Evolutionary conservation across 345 rosid species (phyloP).

Genomic region (Anacardium occidentale): DNA sequence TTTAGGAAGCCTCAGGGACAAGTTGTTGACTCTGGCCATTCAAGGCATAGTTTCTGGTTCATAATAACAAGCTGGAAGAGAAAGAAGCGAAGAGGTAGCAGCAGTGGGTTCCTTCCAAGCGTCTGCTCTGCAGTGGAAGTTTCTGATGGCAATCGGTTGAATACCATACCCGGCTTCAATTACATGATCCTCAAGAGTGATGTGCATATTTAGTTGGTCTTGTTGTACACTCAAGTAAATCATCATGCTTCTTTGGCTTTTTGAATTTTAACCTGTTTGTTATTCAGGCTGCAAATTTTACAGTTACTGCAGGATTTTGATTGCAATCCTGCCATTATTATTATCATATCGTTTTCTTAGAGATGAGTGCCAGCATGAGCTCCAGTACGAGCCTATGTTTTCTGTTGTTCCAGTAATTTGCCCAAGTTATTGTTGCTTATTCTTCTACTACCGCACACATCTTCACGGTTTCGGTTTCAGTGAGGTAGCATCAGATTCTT

Average conservation of each 20-base stretch:
- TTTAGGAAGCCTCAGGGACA: constrained; percentile 29
- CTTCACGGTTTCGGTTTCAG: not conserved
- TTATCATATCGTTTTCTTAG: constrained; percentile 4
- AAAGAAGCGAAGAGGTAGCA: constrained; percentile 50
- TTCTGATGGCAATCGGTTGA: constrained; percentile 31
- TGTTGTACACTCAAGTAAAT: not conserved
- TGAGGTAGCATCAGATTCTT: not conserved
- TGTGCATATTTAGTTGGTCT: constrained; percentile 20
- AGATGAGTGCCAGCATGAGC: not conserved
- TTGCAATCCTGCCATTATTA: not conserved
- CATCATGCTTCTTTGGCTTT: not conserved
- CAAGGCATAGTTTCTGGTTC: constrained; percentile 56
- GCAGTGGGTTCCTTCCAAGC: constrained; percentile 40
- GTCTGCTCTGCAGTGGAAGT: constrained; percentile 57
- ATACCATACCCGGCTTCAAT: constrained; percentile 42
- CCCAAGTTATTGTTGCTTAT: not conserved
- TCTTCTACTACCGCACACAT: not conserved
- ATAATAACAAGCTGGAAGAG: constrained; percentile 42
- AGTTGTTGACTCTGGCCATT: constrained; percentile 23
- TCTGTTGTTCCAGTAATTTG: no score
- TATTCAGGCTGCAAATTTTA: not conserved
- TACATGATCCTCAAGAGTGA: constrained; percentile 67
- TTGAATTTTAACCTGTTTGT: not conserved
- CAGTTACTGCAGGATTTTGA: not conserved
- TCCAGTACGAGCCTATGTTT: not conserved